phyloP scores from a whole-genome alignment of 2,329 filamentous ascomycete genomes.

The Rhinocladiella mackenziei region DNA sequence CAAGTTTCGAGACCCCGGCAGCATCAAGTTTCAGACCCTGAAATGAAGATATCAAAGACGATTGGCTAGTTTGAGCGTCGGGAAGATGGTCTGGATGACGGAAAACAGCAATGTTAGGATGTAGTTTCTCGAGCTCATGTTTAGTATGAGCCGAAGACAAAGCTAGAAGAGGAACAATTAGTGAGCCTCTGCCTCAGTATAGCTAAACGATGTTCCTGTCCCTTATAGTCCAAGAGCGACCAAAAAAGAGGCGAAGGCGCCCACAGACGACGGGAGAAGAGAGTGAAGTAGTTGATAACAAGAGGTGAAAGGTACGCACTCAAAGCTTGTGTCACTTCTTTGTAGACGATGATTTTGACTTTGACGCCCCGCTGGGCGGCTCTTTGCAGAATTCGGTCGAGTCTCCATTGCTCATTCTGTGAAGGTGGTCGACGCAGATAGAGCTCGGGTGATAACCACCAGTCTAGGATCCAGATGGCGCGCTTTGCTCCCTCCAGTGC shows the following conservation, averaged over 20 bases:
- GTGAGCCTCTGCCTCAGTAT: slow-evolving; percentile 42
- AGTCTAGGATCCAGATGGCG: slow-evolving; percentile 77
- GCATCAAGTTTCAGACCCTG: slow-evolving; percentile 55
- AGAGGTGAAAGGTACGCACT: slow-evolving; percentile 41
- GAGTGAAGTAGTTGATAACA: slow-evolving; percentile 44
- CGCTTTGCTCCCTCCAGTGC: slow-evolving; percentile 71
- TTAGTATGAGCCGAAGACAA: slow-evolving; percentile 72
- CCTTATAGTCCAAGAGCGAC: slow-evolving; percentile 41
- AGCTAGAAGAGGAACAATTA: slow-evolving; percentile 28
- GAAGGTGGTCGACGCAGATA: slow-evolving; percentile 76
- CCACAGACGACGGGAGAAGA: slow-evolving; percentile 40
- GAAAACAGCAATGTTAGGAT: slow-evolving; percentile 83
- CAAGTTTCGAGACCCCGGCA: slow-evolving; percentile 59
- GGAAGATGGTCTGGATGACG: slow-evolving; percentile 84
- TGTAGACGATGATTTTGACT: slow-evolving; percentile 85
- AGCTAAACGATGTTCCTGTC: slow-evolving; percentile 45
- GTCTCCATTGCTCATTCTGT: slow-evolving; percentile 74
- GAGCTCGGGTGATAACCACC: slow-evolving; percentile 83
- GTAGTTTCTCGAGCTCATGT: slow-evolving; percentile 68
- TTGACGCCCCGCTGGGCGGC: slow-evolving; percentile 81
- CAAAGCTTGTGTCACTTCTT: slow-evolving; percentile 78
- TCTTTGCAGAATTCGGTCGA: slow-evolving; percentile 76
- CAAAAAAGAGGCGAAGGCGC: slow-evolving; percentile 40
- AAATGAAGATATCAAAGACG: slow-evolving; percentile 53
- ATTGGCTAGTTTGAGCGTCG: slow-evolving; percentile 63